Percentiles rank a stretch among this genome's conserved stretches.
These are phyloP conservation scores for Paraconiothyrium sp. DNA, from an alignment of 2,329 filamentous ascomycete species.

Conservation along the genomic window DNA sequence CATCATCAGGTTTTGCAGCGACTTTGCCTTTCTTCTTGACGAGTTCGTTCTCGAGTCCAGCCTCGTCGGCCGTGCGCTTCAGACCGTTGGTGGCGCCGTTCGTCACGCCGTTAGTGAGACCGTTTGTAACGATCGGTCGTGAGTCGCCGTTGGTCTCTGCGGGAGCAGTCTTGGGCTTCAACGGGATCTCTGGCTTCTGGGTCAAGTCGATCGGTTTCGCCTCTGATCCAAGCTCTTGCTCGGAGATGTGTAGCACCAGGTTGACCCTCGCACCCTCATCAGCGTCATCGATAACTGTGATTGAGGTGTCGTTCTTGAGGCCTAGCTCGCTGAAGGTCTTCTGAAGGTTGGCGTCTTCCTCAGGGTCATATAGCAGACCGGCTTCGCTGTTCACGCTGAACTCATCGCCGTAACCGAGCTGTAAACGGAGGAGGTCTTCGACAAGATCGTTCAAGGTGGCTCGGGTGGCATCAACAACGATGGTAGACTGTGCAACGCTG, in stretches of 20 bases:
- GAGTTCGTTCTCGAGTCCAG: slow-evolving; percentile 48
- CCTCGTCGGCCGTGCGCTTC: slow-evolving; percentile 58
- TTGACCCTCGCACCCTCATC: slow-evolving; percentile 83
- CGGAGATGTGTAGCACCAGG: slow-evolving; percentile 75
- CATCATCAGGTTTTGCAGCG: slow-evolving; percentile 40
- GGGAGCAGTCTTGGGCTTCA: slow-evolving; percentile 51
- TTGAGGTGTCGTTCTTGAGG: slow-evolving; percentile 75
- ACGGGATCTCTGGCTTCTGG: slow-evolving; percentile 57
- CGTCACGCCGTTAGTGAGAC: slow-evolving; percentile 30
- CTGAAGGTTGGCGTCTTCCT: slow-evolving; percentile 83
- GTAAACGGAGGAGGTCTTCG: slow-evolving; percentile 72
- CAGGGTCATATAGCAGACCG: slow-evolving; percentile 86
- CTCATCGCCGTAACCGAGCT: slow-evolving; percentile 82
- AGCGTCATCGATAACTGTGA: slow-evolving; percentile 85
- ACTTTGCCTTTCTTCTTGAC: slow-evolving; percentile 53
- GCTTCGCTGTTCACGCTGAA: slow-evolving; percentile 79
- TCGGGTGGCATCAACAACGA: slow-evolving; percentile 73
- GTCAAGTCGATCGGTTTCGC: slow-evolving; percentile 66
- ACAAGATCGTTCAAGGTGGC: slow-evolving; percentile 84
- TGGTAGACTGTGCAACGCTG: slow-evolving; percentile 73
- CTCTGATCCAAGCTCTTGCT: slow-evolving; percentile 56
- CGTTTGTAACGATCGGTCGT: slow-evolving; percentile 36
- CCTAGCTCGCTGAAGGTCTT: slow-evolving; percentile 83
- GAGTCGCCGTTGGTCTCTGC: slow-evolving; percentile 41
- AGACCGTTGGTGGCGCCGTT: slow-evolving; percentile 47